Conservation (phyloP, 495 filamentous ascomycete genomes). For the Podospora anserina region DNA sequence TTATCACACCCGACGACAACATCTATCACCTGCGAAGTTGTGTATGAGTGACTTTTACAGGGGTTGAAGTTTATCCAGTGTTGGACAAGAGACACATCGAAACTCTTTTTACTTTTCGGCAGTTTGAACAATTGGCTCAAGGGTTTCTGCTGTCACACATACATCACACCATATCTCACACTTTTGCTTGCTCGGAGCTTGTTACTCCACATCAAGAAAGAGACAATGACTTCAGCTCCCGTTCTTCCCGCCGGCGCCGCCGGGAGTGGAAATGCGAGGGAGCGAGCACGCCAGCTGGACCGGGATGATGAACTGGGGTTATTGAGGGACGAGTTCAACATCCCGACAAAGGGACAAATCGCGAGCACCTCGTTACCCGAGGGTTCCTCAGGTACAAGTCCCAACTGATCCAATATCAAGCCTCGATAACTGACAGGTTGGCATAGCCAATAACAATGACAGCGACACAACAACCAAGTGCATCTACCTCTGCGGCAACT, state of each 20-base stretch:
- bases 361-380: slow-evolving; percentile 58
- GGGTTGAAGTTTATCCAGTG: neutral
- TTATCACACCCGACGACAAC: neutral
- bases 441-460: slow-evolving; percentile 18
- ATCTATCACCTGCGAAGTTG: neutral
- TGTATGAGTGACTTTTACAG: neutral
- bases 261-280: slow-evolving; percentile 5
- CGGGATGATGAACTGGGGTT: slow-evolving; percentile 62
- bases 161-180: neutral
- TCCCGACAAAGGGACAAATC: slow-evolving; percentile 76
- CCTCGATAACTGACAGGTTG: slow-evolving; percentile 6
- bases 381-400: slow-evolving; percentile 26
- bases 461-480: slow-evolving; percentile 38
- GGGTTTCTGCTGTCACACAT: neutral
- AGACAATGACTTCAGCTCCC: slow-evolving; percentile 15
- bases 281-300: slow-evolving; percentile 51
- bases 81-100: slow-evolving; percentile 9
- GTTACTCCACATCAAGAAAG: neutral
- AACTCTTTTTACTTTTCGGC: neutral
- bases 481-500: slow-evolving; percentile 96
- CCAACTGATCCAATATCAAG: neutral
- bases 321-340: slow-evolving; percentile 74
- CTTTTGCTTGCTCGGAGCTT: neutral
- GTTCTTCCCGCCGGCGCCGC: neutral
- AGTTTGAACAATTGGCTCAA: slow-evolving; percentile 13